phyloP scores from a whole-genome alignment of 352 stramenopile genomes.

The Sclerospora graminicola region DNA sequence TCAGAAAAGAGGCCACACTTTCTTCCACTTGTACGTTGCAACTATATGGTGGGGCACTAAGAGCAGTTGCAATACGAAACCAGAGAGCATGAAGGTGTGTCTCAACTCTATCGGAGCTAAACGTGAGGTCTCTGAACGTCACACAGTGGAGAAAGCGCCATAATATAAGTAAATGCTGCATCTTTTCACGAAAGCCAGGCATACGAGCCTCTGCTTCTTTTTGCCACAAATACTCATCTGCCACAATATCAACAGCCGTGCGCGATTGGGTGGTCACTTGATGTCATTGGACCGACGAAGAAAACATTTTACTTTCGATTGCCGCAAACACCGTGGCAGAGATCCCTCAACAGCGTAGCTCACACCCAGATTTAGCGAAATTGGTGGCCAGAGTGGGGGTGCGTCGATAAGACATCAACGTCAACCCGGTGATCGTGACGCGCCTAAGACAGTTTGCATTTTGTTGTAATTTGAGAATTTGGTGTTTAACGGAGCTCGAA shows the following conservation, averaged over 20 bases:
- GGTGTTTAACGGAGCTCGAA: conserved; percentile 9
- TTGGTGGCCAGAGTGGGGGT: conserved; percentile 13
- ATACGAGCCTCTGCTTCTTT: neutral
- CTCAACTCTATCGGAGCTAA: neutral
- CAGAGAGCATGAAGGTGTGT: conserved; percentile 3
- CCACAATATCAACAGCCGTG: neutral
- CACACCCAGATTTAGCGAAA: conserved; percentile 1
- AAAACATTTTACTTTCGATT: neutral
- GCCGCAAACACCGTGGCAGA: conserved; percentile 3
- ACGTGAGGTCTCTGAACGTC: conserved; percentile 1
- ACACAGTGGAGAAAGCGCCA: conserved; percentile 8
- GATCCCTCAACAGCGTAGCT: conserved; percentile 6
- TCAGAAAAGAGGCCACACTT: conserved; percentile 4
- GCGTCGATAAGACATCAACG: conserved; percentile 27
- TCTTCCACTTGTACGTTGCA: neutral
- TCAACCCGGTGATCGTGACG: conserved; percentile 28
- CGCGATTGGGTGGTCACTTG: no score
- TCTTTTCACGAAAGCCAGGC: conserved; percentile 10
- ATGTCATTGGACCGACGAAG: neutral
- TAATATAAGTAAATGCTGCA: conserved; percentile 11
- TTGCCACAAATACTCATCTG: conserved; percentile 6
- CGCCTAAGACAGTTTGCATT: conserved; percentile 19
- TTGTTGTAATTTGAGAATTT: neutral
- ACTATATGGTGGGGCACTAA: neutral
- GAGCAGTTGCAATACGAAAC: conserved; percentile 3